Percentiles rank a stretch among this genome's conserved stretches.
Evolutionary conservation across 2,329 filamentous ascomycete species (phyloP).

Genomic region (Colletotrichum sp.): DNA sequence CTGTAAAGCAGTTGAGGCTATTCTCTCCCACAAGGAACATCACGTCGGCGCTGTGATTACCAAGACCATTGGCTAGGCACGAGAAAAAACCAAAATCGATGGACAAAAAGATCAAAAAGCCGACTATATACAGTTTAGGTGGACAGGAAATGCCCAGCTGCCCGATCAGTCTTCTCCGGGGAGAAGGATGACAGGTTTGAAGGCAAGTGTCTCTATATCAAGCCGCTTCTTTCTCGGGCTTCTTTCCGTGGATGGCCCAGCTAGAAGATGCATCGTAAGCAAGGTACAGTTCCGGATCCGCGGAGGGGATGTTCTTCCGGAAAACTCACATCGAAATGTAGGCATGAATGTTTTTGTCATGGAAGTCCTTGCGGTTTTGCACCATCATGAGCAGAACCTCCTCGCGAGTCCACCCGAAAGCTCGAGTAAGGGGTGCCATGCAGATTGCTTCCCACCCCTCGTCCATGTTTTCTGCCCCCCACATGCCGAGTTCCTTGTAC

Average conservation of each 20-base stretch:
- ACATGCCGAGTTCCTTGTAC: slow-evolving; percentile 53
- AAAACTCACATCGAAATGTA: background rate
- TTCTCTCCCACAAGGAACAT: too few species aligned
- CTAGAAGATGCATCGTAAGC: background rate
- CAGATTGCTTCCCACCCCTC: slow-evolving; percentile 28
- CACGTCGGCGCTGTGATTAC: too few species aligned
- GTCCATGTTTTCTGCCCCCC: slow-evolving; percentile 21
- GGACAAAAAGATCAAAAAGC: too few species aligned
- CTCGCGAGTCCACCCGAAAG: slow-evolving; percentile 26
- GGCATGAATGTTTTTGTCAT: slow-evolving; percentile 26
- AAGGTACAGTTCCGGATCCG: accelerated
- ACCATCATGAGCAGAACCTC: slow-evolving; percentile 27
- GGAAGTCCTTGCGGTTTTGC: slow-evolving; percentile 27
- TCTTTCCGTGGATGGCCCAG: background rate
- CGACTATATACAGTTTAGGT: too few species aligned
- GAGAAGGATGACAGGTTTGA: too few species aligned
- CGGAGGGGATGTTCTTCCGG: accelerated
- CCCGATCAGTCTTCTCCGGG: too few species aligned
- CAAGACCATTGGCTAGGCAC: too few species aligned
- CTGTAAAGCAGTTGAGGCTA: accelerated
- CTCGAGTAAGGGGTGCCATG: slow-evolving; percentile 29
- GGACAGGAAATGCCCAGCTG: too few species aligned
- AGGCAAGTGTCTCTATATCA: too few species aligned
- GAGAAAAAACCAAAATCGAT: too few species aligned
- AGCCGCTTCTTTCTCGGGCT: background rate